A percentile compares a stretch with the other conserved stretches of the same genome.
These are phyloP conservation scores for Podaxis pistillaris DNA, from an alignment of 768 basidiomycete genomes.

Conservation along the genomic window DNA sequence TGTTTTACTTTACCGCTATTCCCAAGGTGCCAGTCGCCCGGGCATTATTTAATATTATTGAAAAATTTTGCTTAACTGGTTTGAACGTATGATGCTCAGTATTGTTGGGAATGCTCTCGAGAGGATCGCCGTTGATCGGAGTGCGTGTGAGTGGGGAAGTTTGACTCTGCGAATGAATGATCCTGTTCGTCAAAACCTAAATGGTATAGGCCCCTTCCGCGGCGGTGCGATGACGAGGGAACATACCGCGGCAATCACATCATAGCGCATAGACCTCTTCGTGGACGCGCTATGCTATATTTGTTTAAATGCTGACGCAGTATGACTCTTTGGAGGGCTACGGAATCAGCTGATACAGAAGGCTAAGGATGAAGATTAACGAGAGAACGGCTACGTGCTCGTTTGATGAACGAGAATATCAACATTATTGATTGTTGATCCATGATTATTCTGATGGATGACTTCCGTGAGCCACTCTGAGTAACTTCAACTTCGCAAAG, in stretches of 20 bases:
- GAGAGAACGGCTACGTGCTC: background rate
- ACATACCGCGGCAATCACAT: no score
- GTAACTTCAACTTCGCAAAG: no score
- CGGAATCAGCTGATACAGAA: background rate
- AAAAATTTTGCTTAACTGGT: background rate
- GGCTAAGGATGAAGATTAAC: background rate
- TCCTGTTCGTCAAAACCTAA: background rate
- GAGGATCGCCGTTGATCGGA: background rate
- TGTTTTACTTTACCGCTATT: background rate
- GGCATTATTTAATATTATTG: slow-evolving; percentile 15
- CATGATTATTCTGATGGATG: no score
- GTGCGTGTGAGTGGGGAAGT: slow-evolving; percentile 3
- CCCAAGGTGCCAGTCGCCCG: background rate
- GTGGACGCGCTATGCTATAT: background rate
- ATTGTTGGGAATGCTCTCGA: background rate
- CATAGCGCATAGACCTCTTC: background rate
- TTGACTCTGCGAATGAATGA: background rate
- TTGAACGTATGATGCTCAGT: background rate
- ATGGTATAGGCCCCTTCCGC: background rate
- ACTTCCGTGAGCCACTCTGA: no score
- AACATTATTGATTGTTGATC: no score
- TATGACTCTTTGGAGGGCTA: background rate
- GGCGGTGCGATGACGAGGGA: background rate
- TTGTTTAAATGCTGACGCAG: background rate
- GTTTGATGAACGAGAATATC: background rate